phyloP scores from a whole-genome alignment of 208 protist species.

The Leishmania lainsoni region DNA sequence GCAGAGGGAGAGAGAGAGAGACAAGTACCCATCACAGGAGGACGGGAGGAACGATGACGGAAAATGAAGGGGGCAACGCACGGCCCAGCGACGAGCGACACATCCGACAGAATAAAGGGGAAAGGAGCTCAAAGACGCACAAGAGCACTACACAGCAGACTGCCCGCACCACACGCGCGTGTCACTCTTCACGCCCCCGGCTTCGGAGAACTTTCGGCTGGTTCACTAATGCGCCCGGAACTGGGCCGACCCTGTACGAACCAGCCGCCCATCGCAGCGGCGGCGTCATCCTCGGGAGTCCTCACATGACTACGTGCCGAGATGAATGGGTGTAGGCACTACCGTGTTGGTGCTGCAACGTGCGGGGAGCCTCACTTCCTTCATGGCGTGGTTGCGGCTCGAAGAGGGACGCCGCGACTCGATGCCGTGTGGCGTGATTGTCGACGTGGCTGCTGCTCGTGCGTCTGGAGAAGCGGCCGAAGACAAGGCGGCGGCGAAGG shows the following conservation, averaged over 20 bases:
- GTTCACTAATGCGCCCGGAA: slow-evolving; percentile 3
- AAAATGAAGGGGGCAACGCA: neutral
- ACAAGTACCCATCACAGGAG: neutral
- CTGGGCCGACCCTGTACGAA: slow-evolving; percentile 21
- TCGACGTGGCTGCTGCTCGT: neutral
- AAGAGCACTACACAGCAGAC: neutral
- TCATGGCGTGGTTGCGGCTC: slow-evolving; percentile 9
- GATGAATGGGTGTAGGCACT: neutral
- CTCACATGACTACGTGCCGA: neutral
- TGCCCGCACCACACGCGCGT: neutral
- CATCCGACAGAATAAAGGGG: slow-evolving; percentile 2
- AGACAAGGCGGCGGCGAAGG: neutral
- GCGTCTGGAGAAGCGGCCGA: neutral
- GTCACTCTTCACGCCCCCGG: neutral
- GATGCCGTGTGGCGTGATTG: neutral
- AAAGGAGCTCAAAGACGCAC: neutral
- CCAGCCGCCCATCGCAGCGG: slow-evolving; percentile 15
- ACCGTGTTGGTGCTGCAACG: slow-evolving; percentile 10
- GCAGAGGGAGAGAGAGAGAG: too few relatives aligned
- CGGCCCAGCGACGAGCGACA: neutral
- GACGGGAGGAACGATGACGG: neutral
- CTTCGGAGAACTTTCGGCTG: neutral
- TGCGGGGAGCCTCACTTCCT: neutral
- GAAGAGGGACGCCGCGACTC: slow-evolving; percentile 22
- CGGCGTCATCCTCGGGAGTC: neutral